Evolutionary conservation across 768 basidiomycete species (phyloP).

Genomic region (Kwoniella bestiolae): DNA sequence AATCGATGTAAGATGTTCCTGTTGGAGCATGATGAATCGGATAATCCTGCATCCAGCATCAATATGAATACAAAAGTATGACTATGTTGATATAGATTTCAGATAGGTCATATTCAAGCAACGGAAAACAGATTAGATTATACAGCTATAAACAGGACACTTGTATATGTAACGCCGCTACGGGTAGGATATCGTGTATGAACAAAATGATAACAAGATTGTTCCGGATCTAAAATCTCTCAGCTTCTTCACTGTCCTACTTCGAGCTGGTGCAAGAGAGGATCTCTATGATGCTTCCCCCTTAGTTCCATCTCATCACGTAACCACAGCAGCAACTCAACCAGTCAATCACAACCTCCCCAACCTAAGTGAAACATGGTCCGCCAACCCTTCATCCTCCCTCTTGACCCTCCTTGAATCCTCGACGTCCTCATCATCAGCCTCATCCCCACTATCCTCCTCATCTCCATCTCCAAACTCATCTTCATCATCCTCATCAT

Average conservation of each 20-base stretch:
- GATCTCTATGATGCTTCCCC: too few relatives aligned
- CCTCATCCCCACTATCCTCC: conserved; percentile 21
- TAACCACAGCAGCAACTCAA: too few relatives aligned
- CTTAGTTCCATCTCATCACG: too few relatives aligned
- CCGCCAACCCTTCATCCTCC: conserved; percentile 13
- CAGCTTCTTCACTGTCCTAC: too few relatives aligned
- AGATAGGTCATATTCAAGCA: neutral
- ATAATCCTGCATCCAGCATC: neutral
- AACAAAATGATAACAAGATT: neutral
- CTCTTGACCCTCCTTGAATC: neutral
- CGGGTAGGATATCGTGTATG: neutral
- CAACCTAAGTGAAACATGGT: conserved; percentile 14
- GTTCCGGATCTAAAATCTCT: too few relatives aligned
- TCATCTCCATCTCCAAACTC: conserved; percentile 10
- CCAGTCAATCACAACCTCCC: conserved; percentile 11
- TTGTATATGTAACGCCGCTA: neutral
- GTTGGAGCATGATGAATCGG: neutral
- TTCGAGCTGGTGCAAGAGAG: too few relatives aligned
- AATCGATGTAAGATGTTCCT: neutral
- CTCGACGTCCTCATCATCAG: conserved; percentile 21
- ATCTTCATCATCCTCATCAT: conserved; percentile 12
- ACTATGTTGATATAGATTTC: neutral
- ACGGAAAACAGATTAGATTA: neutral
- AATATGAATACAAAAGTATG: conserved; percentile 2
- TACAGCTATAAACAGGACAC: neutral